Evolutionary conservation across 148 eudicot genomes (phyloP), one percentile per base, ranked within the genome.

Genomic region (Dysphania ambrosioides): DNA sequence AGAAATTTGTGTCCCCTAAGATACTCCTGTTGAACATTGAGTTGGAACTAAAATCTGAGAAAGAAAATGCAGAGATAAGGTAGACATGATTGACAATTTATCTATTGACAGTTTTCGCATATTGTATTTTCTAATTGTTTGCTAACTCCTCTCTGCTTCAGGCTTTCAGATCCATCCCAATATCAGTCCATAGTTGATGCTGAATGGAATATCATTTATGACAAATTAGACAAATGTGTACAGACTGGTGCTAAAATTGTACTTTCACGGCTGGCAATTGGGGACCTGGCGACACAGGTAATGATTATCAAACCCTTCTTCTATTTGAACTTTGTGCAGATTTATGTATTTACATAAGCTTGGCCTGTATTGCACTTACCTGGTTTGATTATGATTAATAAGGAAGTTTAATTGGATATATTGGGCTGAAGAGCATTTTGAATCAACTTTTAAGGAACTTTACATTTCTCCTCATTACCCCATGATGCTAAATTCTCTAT

Each of bases 11-110:
- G 55, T 86, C 69, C 31, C 99, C 99, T 41, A 92, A 95, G 87
- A 92, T 95, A 80, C 92, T 95, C 60, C 75, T 95, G 24, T 82
- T 95, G 63, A 95, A 95, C 80, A 88, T 95, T 81, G 99, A 95
- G 81, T 68, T 95, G 87, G 99, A 95, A 72, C 84, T 95, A 51
- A 95, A 95, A 79, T 95, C 99, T 65, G 99, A 95, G 83, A 95
- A 92, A 88, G 99, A 95, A 85, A 95, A 95, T 88, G 99, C 99
- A 0, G 99, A 95, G 81, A 92, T 95, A 80, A 90, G 99, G 99
- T 90, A 68, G 12, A 55, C 21, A 34, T 75, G 36, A 66, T 71
- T 30, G 35, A 12, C 19, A 35, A 63, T 53, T 68, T 13, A 13
- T 71, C 5, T 35, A 16, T 72, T 72, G 36, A 21, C 26, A n/a